phyloP scores from a whole-genome alignment of 2,329 filamentous ascomycete species.

The Tolypocladium amazonense region DNA sequence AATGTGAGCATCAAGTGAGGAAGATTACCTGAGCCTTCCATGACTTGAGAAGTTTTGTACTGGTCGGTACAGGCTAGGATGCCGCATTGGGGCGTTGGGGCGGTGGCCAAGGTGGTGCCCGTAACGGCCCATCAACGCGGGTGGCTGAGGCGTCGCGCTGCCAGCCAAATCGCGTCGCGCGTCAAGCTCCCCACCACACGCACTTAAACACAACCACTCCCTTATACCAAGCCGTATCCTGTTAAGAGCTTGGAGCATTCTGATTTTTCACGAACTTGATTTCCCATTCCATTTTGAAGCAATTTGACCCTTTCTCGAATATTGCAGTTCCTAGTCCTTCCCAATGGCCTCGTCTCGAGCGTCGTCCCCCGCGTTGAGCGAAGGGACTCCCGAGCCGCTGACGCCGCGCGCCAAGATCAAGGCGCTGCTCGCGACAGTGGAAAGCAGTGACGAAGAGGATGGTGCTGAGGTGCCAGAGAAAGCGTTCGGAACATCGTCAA shows the following conservation, averaged over 20 bases:
- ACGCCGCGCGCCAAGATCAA: conserved; percentile 45
- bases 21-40: neutral
- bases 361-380: conserved; percentile 31
- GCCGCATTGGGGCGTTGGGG: neutral
- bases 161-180: conserved; percentile 15
- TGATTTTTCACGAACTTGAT: neutral
- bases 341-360: conserved; percentile 39
- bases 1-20: neutral
- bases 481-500: neutral
- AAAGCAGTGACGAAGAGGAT: conserved; percentile 38
- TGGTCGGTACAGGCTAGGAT: neutral
- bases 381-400: conserved; percentile 31
- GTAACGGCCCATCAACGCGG: neutral
- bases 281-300: neutral
- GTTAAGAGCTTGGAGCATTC: neutral
- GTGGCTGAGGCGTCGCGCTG: conserved; percentile 8
- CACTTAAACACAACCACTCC: conserved; percentile 8
- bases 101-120: neutral
- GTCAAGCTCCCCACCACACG: conserved; percentile 16
- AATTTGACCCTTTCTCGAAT: neutral
- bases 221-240: neutral
- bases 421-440: conserved; percentile 39
- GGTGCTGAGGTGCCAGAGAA: conserved; percentile 4
- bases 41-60: neutral
- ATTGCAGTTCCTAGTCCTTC: neutral